Evolutionary conservation across 148 eudicot species (phyloP).

Genomic region (Agrostemma githago): DNA sequence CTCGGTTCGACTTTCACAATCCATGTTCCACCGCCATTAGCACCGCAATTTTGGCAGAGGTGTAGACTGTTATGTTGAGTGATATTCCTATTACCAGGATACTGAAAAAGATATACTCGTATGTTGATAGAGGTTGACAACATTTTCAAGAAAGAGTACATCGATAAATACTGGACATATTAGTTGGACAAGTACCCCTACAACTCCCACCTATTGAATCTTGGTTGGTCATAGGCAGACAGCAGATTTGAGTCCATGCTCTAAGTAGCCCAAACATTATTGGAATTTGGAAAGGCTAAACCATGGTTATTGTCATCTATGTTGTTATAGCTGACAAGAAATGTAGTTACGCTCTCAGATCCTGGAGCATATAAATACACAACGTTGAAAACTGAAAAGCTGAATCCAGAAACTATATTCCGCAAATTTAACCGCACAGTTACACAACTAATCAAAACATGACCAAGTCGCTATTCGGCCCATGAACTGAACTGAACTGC

Average conservation of each 20-base stretch:
- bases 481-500: too few species aligned
- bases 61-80: neutral
- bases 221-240: neutral
- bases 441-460: too few species aligned
- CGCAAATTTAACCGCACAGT: neutral
- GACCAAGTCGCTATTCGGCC: too few species aligned
- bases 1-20: neutral
- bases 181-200: neutral
- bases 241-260: too few species aligned
- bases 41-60: neutral
- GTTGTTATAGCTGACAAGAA: too few species aligned
- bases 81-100: neutral
- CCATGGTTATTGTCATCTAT: too few species aligned
- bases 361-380: neutral
- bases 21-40: neutral
- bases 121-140: neutral
- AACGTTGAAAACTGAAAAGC: neutral
- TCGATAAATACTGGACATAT: neutral
- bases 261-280: too few species aligned
- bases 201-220: neutral
- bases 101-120: neutral
- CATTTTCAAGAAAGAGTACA: neutral
- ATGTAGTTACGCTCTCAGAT: too few species aligned
- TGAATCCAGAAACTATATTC: neutral
- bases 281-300: too few species aligned